Evolutionary conservation across 1,284 basidiomycete species (phyloP).

Genomic region (Rhodotorula sp.): DNA sequence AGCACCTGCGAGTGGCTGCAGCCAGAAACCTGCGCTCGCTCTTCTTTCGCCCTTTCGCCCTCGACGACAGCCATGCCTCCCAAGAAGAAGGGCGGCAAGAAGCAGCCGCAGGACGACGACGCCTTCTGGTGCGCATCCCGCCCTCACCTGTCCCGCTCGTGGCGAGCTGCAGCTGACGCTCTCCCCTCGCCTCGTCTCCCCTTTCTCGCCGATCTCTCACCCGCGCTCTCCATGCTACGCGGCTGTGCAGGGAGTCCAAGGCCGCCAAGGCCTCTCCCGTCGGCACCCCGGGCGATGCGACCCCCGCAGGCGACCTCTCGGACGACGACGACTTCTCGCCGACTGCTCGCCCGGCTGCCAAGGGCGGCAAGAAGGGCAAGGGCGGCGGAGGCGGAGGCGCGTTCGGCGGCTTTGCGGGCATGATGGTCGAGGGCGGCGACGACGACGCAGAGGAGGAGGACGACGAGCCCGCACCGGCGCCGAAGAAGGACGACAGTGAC

Average conservation of each 20-base stretch:
- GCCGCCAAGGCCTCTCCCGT: constrained; percentile 2
- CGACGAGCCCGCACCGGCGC: constrained; percentile 50
- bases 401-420: constrained; percentile 19
- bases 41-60: background rate
- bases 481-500: constrained; percentile 57
- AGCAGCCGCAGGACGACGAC: constrained; percentile 32
- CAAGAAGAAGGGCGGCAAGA: constrained; percentile 32
- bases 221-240: no score
- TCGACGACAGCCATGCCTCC: constrained; percentile 15
- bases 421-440: constrained; percentile 48
- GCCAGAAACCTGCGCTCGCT: background rate
- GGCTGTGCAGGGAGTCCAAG: constrained; percentile 8
- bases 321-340: constrained; percentile 18
- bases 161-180: background rate
- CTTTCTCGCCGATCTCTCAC: background rate
- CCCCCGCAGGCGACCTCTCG: constrained; percentile 9
- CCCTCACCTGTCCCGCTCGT: background rate
- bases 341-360: background rate
- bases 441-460: constrained; percentile 60
- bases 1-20: background rate
- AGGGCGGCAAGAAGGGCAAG: constrained; percentile 17
- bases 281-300: constrained; percentile 2
- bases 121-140: constrained; percentile 31
- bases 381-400: constrained; percentile 6
- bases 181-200: no score